Percentiles rank a stretch among this genome's conserved stretches.
Evolutionary conservation across 176 grass and related monocot species (phyloP).

Genomic region (Bromus sterilis): DNA sequence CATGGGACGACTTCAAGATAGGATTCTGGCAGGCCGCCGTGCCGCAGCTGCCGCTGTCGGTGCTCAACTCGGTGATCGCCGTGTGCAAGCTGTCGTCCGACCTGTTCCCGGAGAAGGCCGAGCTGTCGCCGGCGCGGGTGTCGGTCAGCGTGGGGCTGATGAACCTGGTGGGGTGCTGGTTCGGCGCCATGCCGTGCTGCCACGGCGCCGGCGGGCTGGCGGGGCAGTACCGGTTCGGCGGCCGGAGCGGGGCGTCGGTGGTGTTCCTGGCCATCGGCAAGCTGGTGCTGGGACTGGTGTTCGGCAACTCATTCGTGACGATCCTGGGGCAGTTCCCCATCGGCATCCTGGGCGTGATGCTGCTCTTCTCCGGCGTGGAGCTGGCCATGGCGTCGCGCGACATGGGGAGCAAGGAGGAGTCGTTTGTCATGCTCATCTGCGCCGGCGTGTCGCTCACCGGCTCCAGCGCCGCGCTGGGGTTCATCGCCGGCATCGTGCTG

Average conservation of each 20-base stretch:
- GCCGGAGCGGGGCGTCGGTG: slow-evolving; percentile 77
- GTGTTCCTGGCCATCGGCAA: slow-evolving; percentile 71
- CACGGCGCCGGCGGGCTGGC: slow-evolving; percentile 81
- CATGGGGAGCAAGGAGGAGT: slow-evolving; percentile 81
- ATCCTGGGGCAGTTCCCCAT: slow-evolving; percentile 69
- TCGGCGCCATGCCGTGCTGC: slow-evolving; percentile 93
- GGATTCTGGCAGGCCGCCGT: slow-evolving; percentile 70
- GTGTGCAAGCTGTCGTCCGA: slow-evolving; percentile 95
- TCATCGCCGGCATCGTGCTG: slow-evolving; percentile 55
- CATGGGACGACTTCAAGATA: slow-evolving; percentile 57
- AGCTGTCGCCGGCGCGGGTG: slow-evolving; percentile 63
- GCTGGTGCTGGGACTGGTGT: slow-evolving; percentile 53
- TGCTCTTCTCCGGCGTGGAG: slow-evolving; percentile 88
- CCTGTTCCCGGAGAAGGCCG: slow-evolving; percentile 54
- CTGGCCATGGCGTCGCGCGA: slow-evolving; percentile 93
- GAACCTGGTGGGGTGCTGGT: slow-evolving; percentile 93
- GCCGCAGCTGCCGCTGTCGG: slow-evolving; percentile 79
- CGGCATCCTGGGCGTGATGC: slow-evolving; percentile 75
- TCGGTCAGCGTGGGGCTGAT: slow-evolving; percentile 79
- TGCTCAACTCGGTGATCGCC: slow-evolving; percentile 86
- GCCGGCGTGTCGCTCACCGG: slow-evolving; percentile 73
- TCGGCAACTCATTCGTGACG: slow-evolving; percentile 75
- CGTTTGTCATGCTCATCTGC: slow-evolving; percentile 79
- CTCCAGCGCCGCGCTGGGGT: slow-evolving; percentile 72
- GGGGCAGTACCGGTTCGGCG: slow-evolving; percentile 84